Evolutionary conservation across 305 asterid species (phyloP), one percentile per base, ranked within the genome.

Genomic region (Plantago coronopus): DNA sequence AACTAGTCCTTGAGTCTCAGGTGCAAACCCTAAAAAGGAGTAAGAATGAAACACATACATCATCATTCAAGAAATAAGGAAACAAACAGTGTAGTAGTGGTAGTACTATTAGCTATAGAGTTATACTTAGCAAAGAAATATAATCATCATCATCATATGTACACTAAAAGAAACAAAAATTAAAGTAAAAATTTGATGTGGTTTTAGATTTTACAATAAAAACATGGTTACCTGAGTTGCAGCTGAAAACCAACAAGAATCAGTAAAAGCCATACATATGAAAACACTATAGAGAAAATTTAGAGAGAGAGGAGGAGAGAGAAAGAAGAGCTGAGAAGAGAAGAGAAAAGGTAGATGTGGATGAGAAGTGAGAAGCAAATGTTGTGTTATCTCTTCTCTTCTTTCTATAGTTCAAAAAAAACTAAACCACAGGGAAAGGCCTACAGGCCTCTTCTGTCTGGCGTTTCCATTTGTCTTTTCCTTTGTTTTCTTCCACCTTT

Each of bases 391-490:
- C 77, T 60, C 61, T 59, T 59, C 69, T 62, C 54, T 71, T 59
- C 37, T 68, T 56, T 70, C 68, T 57, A 48, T 63, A 74, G 74
- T 72, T 68, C 64, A 61, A 67, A 76, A 69, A 79, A 75, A 71
- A 77, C 78, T 78, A 75, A 74, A 68, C 77, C 70, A 74, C 64
- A 76, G 75, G 73, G 77, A 76, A 63, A 76, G 76, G 75, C 78
- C 66, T 67, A 66, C 74, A 78, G 66, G 61, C 74, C 69, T 57
- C 76, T 71, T 76, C 88, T 79, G 87, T 76, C 88, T 79, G 87
- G 77, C 87, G 90, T 84, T 79, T 63, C 73, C 82, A 81, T 87
- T 93, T 87, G 94, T 78, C 81, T 80, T 84, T 66, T 79, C 74
- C 66, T 79, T 84, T 84, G 69, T 47, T 61, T 76, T 73, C 79